A percentile compares a stretch with the other conserved stretches of the same genome.
These are phyloP conservation scores for Neurospora sp. DNA, from an alignment of 495 filamentous ascomycete species.

Conservation along the genomic window DNA sequence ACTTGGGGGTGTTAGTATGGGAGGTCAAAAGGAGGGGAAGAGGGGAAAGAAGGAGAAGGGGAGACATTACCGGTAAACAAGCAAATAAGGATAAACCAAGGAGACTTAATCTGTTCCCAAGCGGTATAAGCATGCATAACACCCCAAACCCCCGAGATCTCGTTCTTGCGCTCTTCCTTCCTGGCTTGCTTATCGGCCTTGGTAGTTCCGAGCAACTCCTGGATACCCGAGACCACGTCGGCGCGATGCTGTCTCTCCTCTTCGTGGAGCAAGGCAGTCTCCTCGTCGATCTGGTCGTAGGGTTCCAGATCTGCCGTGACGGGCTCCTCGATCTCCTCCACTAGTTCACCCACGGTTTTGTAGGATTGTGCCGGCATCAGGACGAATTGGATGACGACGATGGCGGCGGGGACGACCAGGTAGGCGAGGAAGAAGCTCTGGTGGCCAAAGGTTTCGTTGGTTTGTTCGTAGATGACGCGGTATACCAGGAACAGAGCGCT, in stretches of 20 bases:
- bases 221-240: constrained; percentile 60
- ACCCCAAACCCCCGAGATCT: constrained; percentile 72
- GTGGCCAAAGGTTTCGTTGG: constrained; percentile 48
- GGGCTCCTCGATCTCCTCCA: constrained; percentile 54
- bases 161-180: constrained; percentile 48
- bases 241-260: constrained; percentile 56
- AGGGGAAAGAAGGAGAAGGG: background rate
- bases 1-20: constrained; percentile 22
- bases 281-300: constrained; percentile 52
- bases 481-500: constrained; percentile 86
- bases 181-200: constrained; percentile 44
- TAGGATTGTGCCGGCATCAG: constrained; percentile 75
- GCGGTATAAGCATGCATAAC: constrained; percentile 71
- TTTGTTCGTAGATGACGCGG: constrained; percentile 59
- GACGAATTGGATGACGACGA: constrained; percentile 57
- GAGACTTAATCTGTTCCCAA: constrained; percentile 60
- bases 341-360: constrained; percentile 78
- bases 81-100: constrained; percentile 83
- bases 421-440: constrained; percentile 69
- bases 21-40: too few species aligned
- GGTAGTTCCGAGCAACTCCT: constrained; percentile 56
- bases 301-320: constrained; percentile 6
- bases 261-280: constrained; percentile 49
- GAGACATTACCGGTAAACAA: constrained; percentile 51
- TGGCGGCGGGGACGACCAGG: constrained; percentile 61